Base-by-base conservation (phyloP, 805 yeast species). In the Myxozyma neotropica region DNA sequence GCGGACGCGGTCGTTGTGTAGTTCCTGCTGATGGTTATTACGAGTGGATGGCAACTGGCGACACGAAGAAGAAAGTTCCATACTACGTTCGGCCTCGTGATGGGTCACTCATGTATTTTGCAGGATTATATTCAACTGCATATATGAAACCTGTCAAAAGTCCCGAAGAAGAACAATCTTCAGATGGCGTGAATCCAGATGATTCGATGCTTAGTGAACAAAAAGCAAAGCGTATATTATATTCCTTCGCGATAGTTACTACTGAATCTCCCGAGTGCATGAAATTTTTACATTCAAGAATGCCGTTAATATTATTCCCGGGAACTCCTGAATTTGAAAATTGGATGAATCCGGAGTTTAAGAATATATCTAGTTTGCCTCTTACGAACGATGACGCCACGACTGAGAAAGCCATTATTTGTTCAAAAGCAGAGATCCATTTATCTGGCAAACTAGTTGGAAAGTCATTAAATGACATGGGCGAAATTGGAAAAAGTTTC, bases 21-120 rank as follows among this genome's bases (percentile, higher is more conserved):
- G 82, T 90, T 0, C 93, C 96, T 0, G 80, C 88, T 40, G 81
- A 82, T 67, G 97, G 97, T 0, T 92, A 92, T 72, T 92, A 82
- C 69, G 97, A 92, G 72, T 92, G 97, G 97, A 64, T 61, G 15
- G 26, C 57, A 2, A 45, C 39, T 8, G 24, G 23, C 4, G 29
- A 23, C n/a, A 66, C 67, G 24, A 64, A 68, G 10, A 74, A 70
- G 54, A 73, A 70, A 44, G 68, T 68, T 75, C 97, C 97, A 0
- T 83, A 86, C 70, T 92, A 76, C 68, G 78, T 91, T 17, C 81
- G 78, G 35, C 77, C 87, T 33, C 78, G 77, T 43, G 82, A 80
- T 57, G 45, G 53, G 23, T 74, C 81, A 6, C 65, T 91, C 43
- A 73, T 87, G 72, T 88, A 81, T 69, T 72, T 89, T 23, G 92